Evolutionary conservation across 75 land plant genomes (phyloP).

Genomic region (Gnetum montanum): DNA sequence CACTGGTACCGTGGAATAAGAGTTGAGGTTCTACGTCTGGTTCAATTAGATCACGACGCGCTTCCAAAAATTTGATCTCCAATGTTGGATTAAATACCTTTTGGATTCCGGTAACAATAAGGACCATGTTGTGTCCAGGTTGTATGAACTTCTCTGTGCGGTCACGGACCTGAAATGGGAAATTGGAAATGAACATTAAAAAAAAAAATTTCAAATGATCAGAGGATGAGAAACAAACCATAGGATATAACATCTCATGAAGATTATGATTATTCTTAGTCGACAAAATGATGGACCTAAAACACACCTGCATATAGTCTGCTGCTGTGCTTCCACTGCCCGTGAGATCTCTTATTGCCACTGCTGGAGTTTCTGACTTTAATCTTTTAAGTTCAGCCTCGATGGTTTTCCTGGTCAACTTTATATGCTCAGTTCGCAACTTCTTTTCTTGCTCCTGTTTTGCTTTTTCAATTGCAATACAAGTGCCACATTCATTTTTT

Average conservation of each 20-base stretch:
- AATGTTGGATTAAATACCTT: slow-evolving; percentile 2
- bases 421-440: not conserved
- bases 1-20: slow-evolving; percentile 16
- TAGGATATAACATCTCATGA: not conserved
- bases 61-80: slow-evolving; percentile 5
- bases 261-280: not conserved
- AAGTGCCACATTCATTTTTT: too few relatives aligned
- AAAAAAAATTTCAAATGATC: too few relatives aligned
- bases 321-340: slow-evolving; percentile 3
- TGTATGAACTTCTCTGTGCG: slow-evolving; percentile 10
- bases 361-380: too few relatives aligned
- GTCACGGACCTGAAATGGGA: slow-evolving; percentile 5
- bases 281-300: not conserved
- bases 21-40: slow-evolving; percentile 1
- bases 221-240: not conserved
- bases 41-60: slow-evolving; percentile 3
- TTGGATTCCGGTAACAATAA: slow-evolving; percentile 12
- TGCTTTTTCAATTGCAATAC: not conserved
- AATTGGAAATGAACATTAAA: too few relatives aligned
- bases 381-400: not conserved
- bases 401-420: too few relatives aligned
- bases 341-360: too few relatives aligned
- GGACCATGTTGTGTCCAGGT: slow-evolving; percentile 3
- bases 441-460: not conserved
- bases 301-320: slow-evolving; percentile 3